Conservation (phyloP, 306 rosid genomes). For the Albizia julibrissin region DNA sequence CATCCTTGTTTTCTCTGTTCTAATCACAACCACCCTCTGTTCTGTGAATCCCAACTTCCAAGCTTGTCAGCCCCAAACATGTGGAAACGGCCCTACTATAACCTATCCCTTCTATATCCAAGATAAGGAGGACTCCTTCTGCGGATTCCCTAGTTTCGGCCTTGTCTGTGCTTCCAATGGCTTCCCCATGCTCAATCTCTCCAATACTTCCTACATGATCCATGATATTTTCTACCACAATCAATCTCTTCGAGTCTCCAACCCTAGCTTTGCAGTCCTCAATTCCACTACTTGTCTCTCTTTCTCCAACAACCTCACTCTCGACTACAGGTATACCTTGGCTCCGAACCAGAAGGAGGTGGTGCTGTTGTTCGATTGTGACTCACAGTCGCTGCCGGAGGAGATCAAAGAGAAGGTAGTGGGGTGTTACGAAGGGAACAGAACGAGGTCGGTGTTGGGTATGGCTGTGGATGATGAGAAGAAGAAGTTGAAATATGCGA, state of each 20-base stretch:
- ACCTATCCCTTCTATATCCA: constrained; percentile 45
- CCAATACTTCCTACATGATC: not conserved
- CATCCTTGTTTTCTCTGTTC: too few species aligned
- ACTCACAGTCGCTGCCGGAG: not conserved
- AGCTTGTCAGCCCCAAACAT: constrained; percentile 36
- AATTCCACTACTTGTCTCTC: not conserved
- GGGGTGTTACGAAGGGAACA: constrained; percentile 25
- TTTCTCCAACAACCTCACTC: not conserved
- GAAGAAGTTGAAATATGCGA: not conserved
- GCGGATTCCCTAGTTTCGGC: not conserved
- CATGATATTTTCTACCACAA: constrained; percentile 35
- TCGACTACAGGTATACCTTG: not conserved
- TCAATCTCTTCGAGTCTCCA: constrained; percentile 31
- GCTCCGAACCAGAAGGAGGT: not conserved
- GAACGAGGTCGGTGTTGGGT: constrained; percentile 20
- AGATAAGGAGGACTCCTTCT: not conserved
- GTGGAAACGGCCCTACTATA: constrained; percentile 40
- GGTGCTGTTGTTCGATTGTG: constrained; percentile 31
- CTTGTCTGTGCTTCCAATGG: not conserved
- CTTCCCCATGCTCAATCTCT: constrained; percentile 16
- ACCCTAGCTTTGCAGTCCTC: constrained; percentile 14
- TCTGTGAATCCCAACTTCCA: constrained; percentile 12
- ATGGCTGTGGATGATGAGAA: constrained; percentile 4
- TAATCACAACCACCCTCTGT: too few species aligned
- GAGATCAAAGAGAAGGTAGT: not conserved